Conservation (phyloP, 257 asterid genomes). For the Solanum rostratum region DNA sequence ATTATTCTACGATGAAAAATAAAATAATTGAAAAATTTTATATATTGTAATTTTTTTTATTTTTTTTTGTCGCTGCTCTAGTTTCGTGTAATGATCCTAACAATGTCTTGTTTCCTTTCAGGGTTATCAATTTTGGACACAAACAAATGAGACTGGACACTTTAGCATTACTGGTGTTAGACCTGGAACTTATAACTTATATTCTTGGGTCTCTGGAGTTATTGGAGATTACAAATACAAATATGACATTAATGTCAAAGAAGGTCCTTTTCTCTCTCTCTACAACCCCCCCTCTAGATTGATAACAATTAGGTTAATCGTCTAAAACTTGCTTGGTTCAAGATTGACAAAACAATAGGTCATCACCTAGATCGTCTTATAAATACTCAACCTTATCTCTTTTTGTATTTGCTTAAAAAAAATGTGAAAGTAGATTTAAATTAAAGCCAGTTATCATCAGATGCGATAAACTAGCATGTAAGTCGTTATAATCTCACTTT, state of each 20-base stretch:
- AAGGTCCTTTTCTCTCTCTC: neutral
- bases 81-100: neutral
- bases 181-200: constrained; percentile 5
- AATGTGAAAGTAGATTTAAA: neutral
- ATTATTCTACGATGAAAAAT: neutral
- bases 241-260: neutral
- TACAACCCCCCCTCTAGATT: too few species aligned
- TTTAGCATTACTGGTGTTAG: neutral
- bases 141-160: constrained; percentile 3
- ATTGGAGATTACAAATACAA: constrained; percentile 6
- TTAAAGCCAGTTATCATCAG: too few species aligned
- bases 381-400: neutral
- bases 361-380: neutral
- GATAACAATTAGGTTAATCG: too few species aligned
- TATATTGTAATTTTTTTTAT: neutral
- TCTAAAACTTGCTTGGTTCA: neutral
- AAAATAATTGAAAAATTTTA: neutral
- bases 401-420: neutral
- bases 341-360: neutral
- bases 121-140: constrained; percentile 12
- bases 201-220: constrained; percentile 6
- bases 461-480: neutral
- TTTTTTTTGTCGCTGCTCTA: neutral
- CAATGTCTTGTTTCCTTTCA: neutral
- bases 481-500: neutral